Evolutionary conservation across 306 rosid genomes (phyloP).

Genomic region (Medicago truncatula): MtrunA17r5.0-ANR NC_053045.1:13872001-13872500

Average conservation of each 20-base stretch:
- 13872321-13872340: background rate
- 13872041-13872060: too few species aligned
- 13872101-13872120: too few species aligned
- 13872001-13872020: too few species aligned
- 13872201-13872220: background rate
- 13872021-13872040: too few species aligned
- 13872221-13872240: background rate
- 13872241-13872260: background rate
- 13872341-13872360: background rate
- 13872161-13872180: background rate
- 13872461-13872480: background rate
- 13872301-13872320: background rate
- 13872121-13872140: too few species aligned
- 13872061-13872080: too few species aligned
- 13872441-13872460: too few species aligned
- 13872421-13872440: background rate
- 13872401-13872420: background rate
- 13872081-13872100: too few species aligned
- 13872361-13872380: too few species aligned
- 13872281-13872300: background rate
- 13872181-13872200: background rate
- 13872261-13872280: background rate
- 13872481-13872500: too few species aligned
- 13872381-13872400: background rate
- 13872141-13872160: background rate